Conservation (phyloP, 108 stramenopile genomes). For the Conticribra guillardii region DNA sequence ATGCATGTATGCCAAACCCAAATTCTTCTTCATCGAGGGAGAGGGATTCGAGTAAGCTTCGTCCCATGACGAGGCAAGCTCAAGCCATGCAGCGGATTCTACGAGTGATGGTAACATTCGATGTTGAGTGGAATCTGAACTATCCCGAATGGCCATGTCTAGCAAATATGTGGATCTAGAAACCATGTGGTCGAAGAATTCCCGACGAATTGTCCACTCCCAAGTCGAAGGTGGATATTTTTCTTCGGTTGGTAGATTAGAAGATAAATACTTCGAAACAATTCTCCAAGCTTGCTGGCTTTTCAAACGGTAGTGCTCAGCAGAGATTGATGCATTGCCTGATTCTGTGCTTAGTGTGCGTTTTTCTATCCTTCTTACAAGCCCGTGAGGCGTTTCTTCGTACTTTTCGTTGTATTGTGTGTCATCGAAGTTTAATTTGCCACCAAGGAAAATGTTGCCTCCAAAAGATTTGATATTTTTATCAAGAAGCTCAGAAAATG, state of each 20-base stretch:
- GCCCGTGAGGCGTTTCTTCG: constrained; percentile 64
- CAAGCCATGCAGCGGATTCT: constrained; percentile 53
- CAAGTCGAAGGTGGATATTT: constrained; percentile 52
- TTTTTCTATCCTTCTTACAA: constrained; percentile 46
- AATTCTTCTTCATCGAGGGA: constrained; percentile 53
- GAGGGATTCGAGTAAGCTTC: constrained; percentile 9
- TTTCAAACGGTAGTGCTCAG: constrained; percentile 25
- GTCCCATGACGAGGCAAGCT: constrained; percentile 44
- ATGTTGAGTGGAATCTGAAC: not conserved
- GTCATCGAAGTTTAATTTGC: constrained; percentile 63
- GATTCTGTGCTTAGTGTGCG: constrained; percentile 2
- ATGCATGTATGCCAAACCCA: constrained; percentile 63
- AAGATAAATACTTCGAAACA: constrained; percentile 18
- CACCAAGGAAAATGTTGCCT: constrained; percentile 63
- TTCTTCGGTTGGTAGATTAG: constrained; percentile 24
- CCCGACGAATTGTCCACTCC: constrained; percentile 62
- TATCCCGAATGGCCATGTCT: constrained; percentile 40
- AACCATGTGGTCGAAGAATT: constrained; percentile 58
- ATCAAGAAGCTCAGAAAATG: constrained; percentile 62
- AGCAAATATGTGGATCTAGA: constrained; percentile 57
- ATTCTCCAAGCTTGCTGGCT: constrained; percentile 30
- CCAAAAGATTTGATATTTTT: constrained; percentile 41
- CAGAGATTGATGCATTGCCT: constrained; percentile 1
- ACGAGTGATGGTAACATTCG: constrained; percentile 27
- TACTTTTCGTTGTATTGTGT: constrained; percentile 37